phyloP scores from a whole-genome alignment of 768 basidiomycete genomes.

The Thelephora ganbajun region DNA sequence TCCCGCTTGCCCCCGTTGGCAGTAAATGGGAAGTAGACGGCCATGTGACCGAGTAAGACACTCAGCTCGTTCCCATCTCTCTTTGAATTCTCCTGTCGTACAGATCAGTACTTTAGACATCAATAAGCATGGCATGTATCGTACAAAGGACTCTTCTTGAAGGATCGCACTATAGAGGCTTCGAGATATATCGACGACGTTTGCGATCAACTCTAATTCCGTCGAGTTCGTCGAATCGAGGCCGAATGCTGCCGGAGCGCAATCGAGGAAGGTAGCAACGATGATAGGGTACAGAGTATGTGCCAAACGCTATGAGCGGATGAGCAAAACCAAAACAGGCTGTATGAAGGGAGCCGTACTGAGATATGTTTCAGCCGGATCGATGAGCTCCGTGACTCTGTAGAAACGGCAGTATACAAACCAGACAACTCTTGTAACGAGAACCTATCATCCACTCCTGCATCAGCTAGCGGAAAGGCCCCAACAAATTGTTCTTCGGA shows the following conservation, averaged over 20 bases:
- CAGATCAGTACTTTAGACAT: not conserved
- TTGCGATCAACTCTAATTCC: constrained; percentile 45
- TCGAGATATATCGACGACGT: constrained; percentile 40
- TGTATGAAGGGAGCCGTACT: not conserved
- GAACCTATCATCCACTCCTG: constrained; percentile 8
- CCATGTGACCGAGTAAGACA: constrained; percentile 56
- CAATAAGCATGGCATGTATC: constrained; percentile 11
- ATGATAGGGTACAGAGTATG: constrained; percentile 66
- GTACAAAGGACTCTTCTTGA: constrained; percentile 25
- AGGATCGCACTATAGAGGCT: constrained; percentile 47
- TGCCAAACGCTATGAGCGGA: constrained; percentile 41
- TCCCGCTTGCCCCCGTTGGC: constrained; percentile 27
- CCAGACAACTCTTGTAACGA: constrained; percentile 12
- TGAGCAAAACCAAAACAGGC: not conserved
- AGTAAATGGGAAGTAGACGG: constrained; percentile 74
- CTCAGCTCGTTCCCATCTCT: constrained; percentile 32
- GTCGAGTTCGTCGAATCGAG: constrained; percentile 47
- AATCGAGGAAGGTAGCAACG: constrained; percentile 76
- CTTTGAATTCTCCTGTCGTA: constrained; percentile 6
- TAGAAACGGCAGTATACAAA: constrained; percentile 1
- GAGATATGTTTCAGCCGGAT: too few relatives aligned
- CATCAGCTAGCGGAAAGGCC: constrained; percentile 4
- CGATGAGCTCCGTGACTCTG: too few relatives aligned
- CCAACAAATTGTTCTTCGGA: constrained; percentile 23
- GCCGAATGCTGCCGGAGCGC: constrained; percentile 70